Conservation (phyloP, 768 basidiomycete species). For the Hericium alpestre region DNA sequence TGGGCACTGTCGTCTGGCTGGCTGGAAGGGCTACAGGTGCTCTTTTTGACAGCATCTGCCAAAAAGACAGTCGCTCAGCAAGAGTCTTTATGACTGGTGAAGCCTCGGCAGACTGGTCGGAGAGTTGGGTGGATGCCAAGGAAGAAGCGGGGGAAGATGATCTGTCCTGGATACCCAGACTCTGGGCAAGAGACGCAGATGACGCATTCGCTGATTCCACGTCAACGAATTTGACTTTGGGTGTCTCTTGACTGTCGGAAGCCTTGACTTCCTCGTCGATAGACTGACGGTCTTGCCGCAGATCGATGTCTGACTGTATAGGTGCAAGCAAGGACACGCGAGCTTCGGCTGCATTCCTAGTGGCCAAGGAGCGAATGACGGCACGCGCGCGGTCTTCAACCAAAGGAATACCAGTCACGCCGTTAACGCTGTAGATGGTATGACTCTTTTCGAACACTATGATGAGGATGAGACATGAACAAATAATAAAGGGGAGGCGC, state of each 20-base stretch:
- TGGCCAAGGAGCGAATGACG: constrained; percentile 39
- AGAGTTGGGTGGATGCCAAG: constrained; percentile 45
- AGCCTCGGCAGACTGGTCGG: constrained; percentile 31
- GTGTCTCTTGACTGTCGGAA: constrained; percentile 1
- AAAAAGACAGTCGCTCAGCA: constrained; percentile 62
- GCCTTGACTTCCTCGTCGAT: no score
- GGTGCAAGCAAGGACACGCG: constrained; percentile 35
- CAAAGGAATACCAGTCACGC: constrained; percentile 65
- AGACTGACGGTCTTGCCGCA: not conserved
- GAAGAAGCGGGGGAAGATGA: constrained; percentile 25
- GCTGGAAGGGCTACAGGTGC: not conserved
- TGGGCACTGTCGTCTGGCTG: constrained; percentile 10
- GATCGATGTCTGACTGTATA: not conserved
- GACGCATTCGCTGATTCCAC: constrained; percentile 36
- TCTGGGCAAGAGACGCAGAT: constrained; percentile 22
- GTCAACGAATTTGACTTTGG: constrained; percentile 45
- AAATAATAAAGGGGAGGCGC: not conserved
- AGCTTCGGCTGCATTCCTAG: constrained; percentile 34
- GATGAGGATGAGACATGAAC: not conserved
- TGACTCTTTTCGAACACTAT: constrained; percentile 57
- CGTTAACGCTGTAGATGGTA: constrained; percentile 57
- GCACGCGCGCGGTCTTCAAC: constrained; percentile 48
- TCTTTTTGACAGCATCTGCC: constrained; percentile 48
- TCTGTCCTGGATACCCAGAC: constrained; percentile 11
- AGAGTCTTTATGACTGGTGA: constrained; percentile 53